Evolutionary conservation across 176 grass and related monocot genomes (phyloP).

Genomic region (Rhynchospora breviuscula): DNA sequence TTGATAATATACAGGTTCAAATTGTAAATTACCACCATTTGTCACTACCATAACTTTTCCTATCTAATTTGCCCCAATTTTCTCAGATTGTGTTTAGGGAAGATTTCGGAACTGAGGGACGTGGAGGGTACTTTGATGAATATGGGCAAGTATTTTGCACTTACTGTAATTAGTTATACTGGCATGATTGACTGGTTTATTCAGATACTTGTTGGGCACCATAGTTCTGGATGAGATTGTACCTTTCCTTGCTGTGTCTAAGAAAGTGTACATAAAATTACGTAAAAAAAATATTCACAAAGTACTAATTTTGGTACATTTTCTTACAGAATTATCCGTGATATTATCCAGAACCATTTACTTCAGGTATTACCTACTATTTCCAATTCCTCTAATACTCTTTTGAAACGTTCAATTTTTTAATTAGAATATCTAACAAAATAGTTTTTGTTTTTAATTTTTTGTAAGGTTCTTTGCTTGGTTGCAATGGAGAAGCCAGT

Average conservation of each 20-base stretch:
- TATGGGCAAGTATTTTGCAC: slow-evolving; percentile 57
- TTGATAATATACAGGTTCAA: slow-evolving; percentile 84
- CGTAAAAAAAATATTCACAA: background rate
- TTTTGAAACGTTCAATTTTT: background rate
- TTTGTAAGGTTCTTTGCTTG: slow-evolving; percentile 85
- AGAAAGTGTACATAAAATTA: background rate
- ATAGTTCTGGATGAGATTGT: background rate
- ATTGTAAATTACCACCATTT: slow-evolving; percentile 20
- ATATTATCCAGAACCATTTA: slow-evolving; percentile 99
- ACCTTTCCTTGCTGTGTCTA: background rate
- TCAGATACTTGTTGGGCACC: background rate
- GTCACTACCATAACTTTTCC: background rate
- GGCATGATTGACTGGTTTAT: background rate
- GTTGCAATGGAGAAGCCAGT: slow-evolving; percentile 99
- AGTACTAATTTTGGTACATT: background rate
- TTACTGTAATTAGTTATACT: background rate
- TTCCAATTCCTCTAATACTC: slow-evolving; percentile 7
- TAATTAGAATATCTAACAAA: slow-evolving; percentile 10
- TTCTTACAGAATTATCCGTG: slow-evolving; percentile 87
- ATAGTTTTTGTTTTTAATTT: slow-evolving; percentile 14
- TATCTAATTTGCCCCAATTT: slow-evolving; percentile 2
- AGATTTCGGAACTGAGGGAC: slow-evolving; percentile 92
- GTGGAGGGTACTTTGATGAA: slow-evolving; percentile 96
- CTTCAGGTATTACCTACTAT: slow-evolving; percentile 57
- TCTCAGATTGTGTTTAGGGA: slow-evolving; percentile 99